Base-by-base conservation (phyloP, 83 land plant species). In the Isoetes engelmannii region DNA sequence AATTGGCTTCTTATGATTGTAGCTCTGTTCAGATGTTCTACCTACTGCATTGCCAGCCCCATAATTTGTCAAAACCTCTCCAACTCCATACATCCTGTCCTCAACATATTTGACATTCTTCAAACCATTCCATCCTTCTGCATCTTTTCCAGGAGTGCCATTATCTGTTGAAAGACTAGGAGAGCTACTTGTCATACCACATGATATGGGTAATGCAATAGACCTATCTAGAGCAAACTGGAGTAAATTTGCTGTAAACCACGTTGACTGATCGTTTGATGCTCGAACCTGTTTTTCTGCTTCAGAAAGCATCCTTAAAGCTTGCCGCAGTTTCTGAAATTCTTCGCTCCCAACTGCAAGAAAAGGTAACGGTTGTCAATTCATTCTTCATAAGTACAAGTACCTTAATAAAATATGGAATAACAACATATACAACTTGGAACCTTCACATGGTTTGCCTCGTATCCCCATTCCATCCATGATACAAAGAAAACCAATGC, bases 171-270 rank as follows among this genome's bases (percentile, higher is more conserved):
- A 53, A 41, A 73, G 80, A 44, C 81, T 78, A 19, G 44, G 72
- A 17, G 72, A 45, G 21, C 50, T 63, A 58, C 71, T 72, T 4
- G 80, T 53, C 13, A 48, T 53, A 4, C 19, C 59, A 12, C 54
- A 69, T 4, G 71, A 67, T 6, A 68, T 56, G 15, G 70, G 68
- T 44, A 61, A 74, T n/a, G 45, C 60, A n/a, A 15, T 13, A n/a
- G 81, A 67, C 4, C 77, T 64, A 42, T 78, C 81, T 8, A 77
- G 81, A 9, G 79, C 81, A 47, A 78, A 69, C 65, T 78, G 81
- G 45, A 78, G 61, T 8, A 78, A 60, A 41, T 76, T 77, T 10
- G 77, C 77, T 43, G 77, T 74, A 5, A 78, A 71, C 81, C 81
- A 78, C 0, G 77, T 78, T 5, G 77, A 45, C n/a, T 65, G 65